Conservation (phyloP, 768 basidiomycete species). For the Termitomyces sp. region DNA sequence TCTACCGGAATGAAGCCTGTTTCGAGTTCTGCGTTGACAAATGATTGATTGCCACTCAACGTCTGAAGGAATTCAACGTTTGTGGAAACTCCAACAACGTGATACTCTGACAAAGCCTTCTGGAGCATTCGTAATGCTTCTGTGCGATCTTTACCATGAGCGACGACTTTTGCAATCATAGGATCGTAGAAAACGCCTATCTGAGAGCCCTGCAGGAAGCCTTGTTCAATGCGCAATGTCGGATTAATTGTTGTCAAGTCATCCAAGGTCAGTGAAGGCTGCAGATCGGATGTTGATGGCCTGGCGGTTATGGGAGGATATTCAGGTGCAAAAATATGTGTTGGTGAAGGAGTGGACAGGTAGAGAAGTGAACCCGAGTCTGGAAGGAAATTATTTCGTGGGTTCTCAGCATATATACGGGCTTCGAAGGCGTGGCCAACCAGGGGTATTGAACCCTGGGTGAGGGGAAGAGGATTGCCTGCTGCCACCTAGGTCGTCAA, state of each 20-base stretch:
- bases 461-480: slow-evolving; percentile 79
- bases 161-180: slow-evolving; percentile 90
- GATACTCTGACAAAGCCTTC: slow-evolving; percentile 82
- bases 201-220: slow-evolving; percentile 74
- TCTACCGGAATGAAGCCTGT: slow-evolving; percentile 86
- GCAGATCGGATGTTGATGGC: slow-evolving; percentile 22
- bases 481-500: slow-evolving; percentile 62
- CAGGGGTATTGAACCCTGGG: slow-evolving; percentile 76
- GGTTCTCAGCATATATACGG: slow-evolving; percentile 94
- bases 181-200: slow-evolving; percentile 91
- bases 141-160: slow-evolving; percentile 78
- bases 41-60: slow-evolving; percentile 74
- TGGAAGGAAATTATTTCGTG: slow-evolving; percentile 88
- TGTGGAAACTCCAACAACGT: slow-evolving; percentile 87
- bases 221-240: slow-evolving; percentile 84
- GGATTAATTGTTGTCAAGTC: slow-evolving; percentile 39
- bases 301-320: slow-evolving; percentile 24
- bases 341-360: slow-evolving; percentile 75
- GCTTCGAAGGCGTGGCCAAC: slow-evolving; percentile 94
- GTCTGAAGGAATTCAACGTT: slow-evolving; percentile 86
- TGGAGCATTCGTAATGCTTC: slow-evolving; percentile 81
- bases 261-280: slow-evolving; percentile 26
- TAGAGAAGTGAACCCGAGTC: slow-evolving; percentile 83
- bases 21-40: slow-evolving; percentile 78
- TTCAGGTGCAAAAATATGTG: slow-evolving; percentile 61